phyloP scores from a whole-genome alignment of 1,284 basidiomycete species.

The Sporisorium reilianum region DNA sequence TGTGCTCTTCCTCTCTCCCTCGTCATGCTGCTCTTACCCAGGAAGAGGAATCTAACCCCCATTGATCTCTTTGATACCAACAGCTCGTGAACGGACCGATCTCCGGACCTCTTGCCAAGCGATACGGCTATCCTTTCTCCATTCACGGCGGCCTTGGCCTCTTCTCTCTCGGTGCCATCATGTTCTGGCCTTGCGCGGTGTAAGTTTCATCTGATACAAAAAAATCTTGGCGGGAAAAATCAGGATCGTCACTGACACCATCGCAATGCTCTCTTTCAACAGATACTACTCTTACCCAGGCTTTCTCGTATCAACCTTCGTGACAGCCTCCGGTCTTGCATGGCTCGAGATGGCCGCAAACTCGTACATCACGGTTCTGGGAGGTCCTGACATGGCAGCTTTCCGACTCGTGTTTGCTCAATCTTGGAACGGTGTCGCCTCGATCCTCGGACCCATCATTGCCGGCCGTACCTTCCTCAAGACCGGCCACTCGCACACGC shows the following conservation, averaged over 20 bases:
- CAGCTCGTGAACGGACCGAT: slow-evolving; percentile 46
- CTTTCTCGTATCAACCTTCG: slow-evolving; percentile 45
- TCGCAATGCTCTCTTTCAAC: background rate
- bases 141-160: slow-evolving; percentile 78
- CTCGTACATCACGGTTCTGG: slow-evolving; percentile 80
- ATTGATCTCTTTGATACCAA: too few species aligned
- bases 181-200: slow-evolving; percentile 48
- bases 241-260: background rate
- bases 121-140: slow-evolving; percentile 71
- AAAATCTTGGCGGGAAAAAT: too few species aligned
- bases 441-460: slow-evolving; percentile 83
- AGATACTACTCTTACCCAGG: slow-evolving; percentile 33
- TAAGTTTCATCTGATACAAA: background rate
- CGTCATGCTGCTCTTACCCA: too few species aligned
- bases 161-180: slow-evolving; percentile 38
- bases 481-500: slow-evolving; percentile 75
- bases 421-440: slow-evolving; percentile 83
- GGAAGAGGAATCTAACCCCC: too few species aligned
- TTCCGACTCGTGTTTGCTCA: slow-evolving; percentile 84
- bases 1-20: too few species aligned
- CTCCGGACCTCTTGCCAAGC: slow-evolving; percentile 54
- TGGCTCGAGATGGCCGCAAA: slow-evolving; percentile 77
- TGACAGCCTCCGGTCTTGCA: slow-evolving; percentile 77
- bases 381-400: slow-evolving; percentile 77
- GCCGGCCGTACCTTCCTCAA: slow-evolving; percentile 81